A percentile compares a stretch with the other conserved stretches of the same genome.
phyloP scores from a whole-genome alignment of 306 rosid species.

The Comarum palustre region DNA sequence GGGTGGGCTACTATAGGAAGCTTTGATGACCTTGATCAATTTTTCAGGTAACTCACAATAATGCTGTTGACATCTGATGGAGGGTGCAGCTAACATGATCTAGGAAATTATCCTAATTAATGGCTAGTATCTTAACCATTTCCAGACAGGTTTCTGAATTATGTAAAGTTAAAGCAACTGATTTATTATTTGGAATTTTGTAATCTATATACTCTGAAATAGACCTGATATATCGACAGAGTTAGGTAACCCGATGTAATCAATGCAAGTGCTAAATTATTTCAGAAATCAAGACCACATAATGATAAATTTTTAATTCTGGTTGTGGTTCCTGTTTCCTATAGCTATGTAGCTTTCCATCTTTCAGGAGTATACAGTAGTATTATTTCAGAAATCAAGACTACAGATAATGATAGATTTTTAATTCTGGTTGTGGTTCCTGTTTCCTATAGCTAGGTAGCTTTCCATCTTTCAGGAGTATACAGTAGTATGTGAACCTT shows the following conservation, averaged over 20 bases:
- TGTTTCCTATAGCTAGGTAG: background rate
- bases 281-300: background rate
- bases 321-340: background rate
- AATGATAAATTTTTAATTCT: constrained; percentile 11
- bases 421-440: constrained; percentile 1
- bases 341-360: too few species aligned
- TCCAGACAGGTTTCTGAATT: background rate
- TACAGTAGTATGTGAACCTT: constrained; percentile 43
- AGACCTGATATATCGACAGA: background rate
- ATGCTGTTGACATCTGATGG: background rate
- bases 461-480: constrained; percentile 3
- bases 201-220: background rate
- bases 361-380: constrained; percentile 7
- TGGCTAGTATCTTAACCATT: background rate
- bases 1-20: constrained; percentile 90
- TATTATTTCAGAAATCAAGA: constrained; percentile 8
- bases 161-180: background rate
- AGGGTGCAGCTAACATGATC: constrained; percentile 7
- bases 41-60: constrained; percentile 67
- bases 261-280: constrained; percentile 5
- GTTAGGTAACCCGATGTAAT: background rate
- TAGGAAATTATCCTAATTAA: constrained; percentile 6
- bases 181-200: background rate
- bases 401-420: constrained; percentile 3
- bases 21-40: constrained; percentile 85